Base-by-base conservation (phyloP, 2,329 filamentous ascomycete species). In the Penicillium sp. region DNA sequence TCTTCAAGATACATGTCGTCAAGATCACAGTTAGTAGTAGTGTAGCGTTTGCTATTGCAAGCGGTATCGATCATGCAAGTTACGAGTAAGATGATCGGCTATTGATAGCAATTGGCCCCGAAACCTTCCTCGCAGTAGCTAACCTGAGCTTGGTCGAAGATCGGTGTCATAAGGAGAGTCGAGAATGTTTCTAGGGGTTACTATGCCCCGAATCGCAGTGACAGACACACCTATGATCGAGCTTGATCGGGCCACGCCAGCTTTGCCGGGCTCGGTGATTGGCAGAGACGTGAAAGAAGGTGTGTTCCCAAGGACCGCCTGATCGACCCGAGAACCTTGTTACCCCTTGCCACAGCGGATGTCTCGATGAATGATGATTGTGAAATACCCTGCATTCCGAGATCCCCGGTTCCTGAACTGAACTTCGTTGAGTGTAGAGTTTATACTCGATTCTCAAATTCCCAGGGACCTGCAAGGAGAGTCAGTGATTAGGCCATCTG, bases 321-420 rank as follows among this genome's bases (percentile, higher is more conserved):
- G 46, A 57, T 54, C 56, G 50, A 51, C 49, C 55, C 54, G 54
- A 52, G 45, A 57, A 54, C 51, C 50, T 48, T 46, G 45, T 45
- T 57, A 51, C 49, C 48, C 54, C 38, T 49, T 51, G 47, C 38
- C 38, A 21, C 51, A 53, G 46, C 24, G 5, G 24, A 21, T 26
- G 5, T 26, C 24, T 21, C 24, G 15, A 6, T 21, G 16, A n/a
- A 5, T 26, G 39, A 23, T 42, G 21, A 15, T 42, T 13, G 12
- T 42, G 16, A n/a, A 13, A 13, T 6, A n/a, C 21, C 15, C 42
- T 45, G 24, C 42, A 51, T 51, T 42, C 49, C 36, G 34, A 28
- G 49, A 42, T 45, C 34, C 33, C 49, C 36, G 42, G 49, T 42
- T 34, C 29, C 49, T 38, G 38, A 13, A 28, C 28, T 12, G 34